These are phyloP conservation scores for Phyllosticta citribraziliensis DNA, from an alignment of 2,329 filamentous ascomycete species.

Conservation along the genomic window DNA sequence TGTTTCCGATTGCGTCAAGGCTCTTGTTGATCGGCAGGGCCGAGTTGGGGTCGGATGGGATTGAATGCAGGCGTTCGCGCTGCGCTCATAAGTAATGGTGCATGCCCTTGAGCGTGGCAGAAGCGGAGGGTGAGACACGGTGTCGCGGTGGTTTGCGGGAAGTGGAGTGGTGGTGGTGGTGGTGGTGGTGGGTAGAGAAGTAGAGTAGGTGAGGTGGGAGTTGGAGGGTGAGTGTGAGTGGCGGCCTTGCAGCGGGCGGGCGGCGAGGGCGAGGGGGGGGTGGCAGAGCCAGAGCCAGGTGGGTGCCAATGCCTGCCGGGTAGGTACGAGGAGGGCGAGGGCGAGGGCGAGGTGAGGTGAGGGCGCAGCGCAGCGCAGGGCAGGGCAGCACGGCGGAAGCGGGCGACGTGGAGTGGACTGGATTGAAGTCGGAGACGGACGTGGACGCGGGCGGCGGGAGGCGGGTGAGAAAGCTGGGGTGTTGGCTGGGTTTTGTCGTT, in stretches of 20 bases:
- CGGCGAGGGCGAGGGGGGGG: neutral
- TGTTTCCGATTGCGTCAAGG: constrained; percentile 18
- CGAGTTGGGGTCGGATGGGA: constrained; percentile 9
- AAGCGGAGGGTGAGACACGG: constrained; percentile 7
- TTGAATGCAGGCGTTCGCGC: constrained; percentile 4
- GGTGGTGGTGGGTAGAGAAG: no score
- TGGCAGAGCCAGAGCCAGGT: neutral
- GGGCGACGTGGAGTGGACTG: no score
- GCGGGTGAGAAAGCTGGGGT: constrained; percentile 9
- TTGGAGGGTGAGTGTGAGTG: constrained; percentile 2
- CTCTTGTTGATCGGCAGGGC: constrained; percentile 14
- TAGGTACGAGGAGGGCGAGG: no score
- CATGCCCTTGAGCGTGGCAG: constrained; percentile 10
- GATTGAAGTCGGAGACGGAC: no score
- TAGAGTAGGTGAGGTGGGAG: neutral
- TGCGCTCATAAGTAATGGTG: constrained; percentile 7
- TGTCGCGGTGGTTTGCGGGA: neutral
- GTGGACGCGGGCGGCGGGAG: constrained; percentile 1
- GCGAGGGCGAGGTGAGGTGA: no score
- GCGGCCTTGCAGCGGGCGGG: constrained; percentile 9
- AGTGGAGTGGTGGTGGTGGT: neutral
- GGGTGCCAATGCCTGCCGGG: no score
- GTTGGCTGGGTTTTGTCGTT: neutral
- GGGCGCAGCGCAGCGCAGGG: neutral
- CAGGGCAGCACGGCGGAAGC: no score